phyloP scores from a whole-genome alignment of 345 rosid species.

The Sonneratia caseolaris region DNA sequence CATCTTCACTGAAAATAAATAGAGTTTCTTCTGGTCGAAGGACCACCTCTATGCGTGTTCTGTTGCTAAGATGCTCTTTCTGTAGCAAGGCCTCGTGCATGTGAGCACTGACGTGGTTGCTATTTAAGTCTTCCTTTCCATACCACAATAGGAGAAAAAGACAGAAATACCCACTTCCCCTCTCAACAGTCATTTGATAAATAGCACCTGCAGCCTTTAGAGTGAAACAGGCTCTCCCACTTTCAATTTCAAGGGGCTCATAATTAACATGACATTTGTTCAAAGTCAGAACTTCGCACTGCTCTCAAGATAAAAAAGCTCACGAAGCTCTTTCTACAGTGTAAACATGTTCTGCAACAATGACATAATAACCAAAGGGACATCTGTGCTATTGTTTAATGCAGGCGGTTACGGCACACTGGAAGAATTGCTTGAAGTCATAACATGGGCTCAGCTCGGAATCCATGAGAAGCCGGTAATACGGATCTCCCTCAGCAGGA shows the following conservation, averaged over 20 bases:
- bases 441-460: slow-evolving; percentile 99
- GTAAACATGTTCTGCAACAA: background rate
- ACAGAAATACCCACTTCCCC: slow-evolving; percentile 16
- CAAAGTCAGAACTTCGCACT: slow-evolving; percentile 1
- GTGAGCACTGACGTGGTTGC: too few relatives aligned
- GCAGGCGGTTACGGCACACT: slow-evolving; percentile 97
- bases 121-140: slow-evolving; percentile 1
- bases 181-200: slow-evolving; percentile 29
- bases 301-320: background rate
- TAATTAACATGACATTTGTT: slow-evolving; percentile 11
- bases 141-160: slow-evolving; percentile 19
- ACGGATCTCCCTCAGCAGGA: background rate
- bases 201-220: slow-evolving; percentile 26
- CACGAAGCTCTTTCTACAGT: background rate
- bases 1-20: too few relatives aligned
- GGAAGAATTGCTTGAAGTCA: slow-evolving; percentile 95
- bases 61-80: background rate
- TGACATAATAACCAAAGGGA: background rate
- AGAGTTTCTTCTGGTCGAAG: too few relatives aligned
- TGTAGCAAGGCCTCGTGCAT: background rate
- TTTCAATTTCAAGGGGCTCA: slow-evolving; percentile 15
- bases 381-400: slow-evolving; percentile 6
- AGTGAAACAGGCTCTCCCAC: slow-evolving; percentile 26
- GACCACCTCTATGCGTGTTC: too few relatives aligned
- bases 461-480: slow-evolving; percentile 95